Base-by-base conservation (phyloP, 495 filamentous ascomycete genomes). In the Penicillium riverlandense region DNA sequence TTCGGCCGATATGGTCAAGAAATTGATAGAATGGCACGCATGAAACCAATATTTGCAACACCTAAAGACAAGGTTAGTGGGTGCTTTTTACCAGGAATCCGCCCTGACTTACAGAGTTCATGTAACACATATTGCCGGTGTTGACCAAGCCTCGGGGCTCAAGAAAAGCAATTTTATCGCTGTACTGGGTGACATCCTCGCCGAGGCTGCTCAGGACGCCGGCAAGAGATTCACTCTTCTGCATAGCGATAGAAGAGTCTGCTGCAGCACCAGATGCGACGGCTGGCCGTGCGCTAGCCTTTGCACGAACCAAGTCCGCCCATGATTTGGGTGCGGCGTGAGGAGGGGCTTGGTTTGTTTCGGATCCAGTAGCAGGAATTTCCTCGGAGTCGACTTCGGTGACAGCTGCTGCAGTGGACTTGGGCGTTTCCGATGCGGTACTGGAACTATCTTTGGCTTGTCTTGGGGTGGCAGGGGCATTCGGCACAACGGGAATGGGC, bases 61-160 rank as follows among this genome's bases (percentile, higher is more conserved):
- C 22, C 22, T 22, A 6, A 22, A 22, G 22, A 22, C 22, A 22
- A 22, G 22, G 22, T 22, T 22, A 22, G 22, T 16, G 4, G 6
- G 22, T 22, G 2, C 3, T 22, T 22, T 22, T 22, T 6, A 4
- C 6, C 22, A 1, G 22, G 2, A 6, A 22, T 22, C 4, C 22
- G 6, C 4, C 22, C 4, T 4, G 22, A 22, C 22, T 22, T 22
- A 22, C 92, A 37, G 92, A 95, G 71, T 97, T 98, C 94, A 98
- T 97, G 71, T 96, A 98, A 67, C 92, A 98, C 90, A 97, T 92
- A 58, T 98, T 98, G 7, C 92, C 92, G 36, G 90, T 94, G 64
- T 98, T 98, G 37, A 96, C 83, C 53, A 98, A 77, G 5, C 92
- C 92, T 39, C 94, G 76, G n/a, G 92, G 92, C 61, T 97, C 88